Evolutionary conservation across 805 yeast genomes (phyloP).

Genomic region (Candida pseudoglaebosa): DNA sequence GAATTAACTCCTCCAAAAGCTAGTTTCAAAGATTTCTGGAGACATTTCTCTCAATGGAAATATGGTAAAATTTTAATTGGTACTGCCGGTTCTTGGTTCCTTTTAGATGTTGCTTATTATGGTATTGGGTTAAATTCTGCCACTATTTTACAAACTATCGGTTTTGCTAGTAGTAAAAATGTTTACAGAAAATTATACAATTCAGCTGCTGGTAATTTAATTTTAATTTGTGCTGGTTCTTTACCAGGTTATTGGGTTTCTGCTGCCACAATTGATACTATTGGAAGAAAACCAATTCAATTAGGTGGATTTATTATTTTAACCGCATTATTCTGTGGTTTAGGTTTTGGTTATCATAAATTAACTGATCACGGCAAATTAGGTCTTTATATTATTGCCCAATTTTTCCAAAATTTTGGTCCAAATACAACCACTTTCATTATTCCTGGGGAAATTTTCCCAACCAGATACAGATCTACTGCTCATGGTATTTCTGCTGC

Average conservation of each 20-base stretch:
- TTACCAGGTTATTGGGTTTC: constrained; percentile 92
- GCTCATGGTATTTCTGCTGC: constrained; percentile 97
- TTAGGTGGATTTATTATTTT: constrained; percentile 67
- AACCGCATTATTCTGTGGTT: constrained; percentile 68
- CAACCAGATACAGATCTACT: constrained; percentile 92
- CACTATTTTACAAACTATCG: constrained; percentile 74
- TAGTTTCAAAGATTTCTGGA: constrained; percentile 64
- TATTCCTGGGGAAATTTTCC: constrained; percentile 88
- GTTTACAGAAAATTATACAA: constrained; percentile 70
- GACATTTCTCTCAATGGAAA: constrained; percentile 82
- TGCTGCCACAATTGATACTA: constrained; percentile 70
- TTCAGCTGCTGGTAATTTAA: constrained; percentile 87
- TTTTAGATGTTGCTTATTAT: constrained; percentile 85
- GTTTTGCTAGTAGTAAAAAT: constrained; percentile 70
- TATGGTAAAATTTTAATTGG: constrained; percentile 80
- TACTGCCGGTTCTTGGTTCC: constrained; percentile 90
- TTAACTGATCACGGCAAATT: constrained; percentile 67
- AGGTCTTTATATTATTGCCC: constrained; percentile 74
- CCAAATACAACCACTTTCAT: constrained; percentile 91
- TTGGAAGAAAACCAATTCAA: constrained; percentile 87
- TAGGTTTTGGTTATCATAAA: constrained; percentile 82
- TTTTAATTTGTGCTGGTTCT: constrained; percentile 90
- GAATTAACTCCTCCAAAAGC: constrained; percentile 70
- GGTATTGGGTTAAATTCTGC: constrained; percentile 86
- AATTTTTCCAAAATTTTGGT: constrained; percentile 89